Percentiles rank a stretch among this genome's conserved stretches.
These are phyloP conservation scores for Colletotrichum sp. DNA, from an alignment of 2,329 filamentous ascomycete genomes.

Conservation along the genomic window DNA sequence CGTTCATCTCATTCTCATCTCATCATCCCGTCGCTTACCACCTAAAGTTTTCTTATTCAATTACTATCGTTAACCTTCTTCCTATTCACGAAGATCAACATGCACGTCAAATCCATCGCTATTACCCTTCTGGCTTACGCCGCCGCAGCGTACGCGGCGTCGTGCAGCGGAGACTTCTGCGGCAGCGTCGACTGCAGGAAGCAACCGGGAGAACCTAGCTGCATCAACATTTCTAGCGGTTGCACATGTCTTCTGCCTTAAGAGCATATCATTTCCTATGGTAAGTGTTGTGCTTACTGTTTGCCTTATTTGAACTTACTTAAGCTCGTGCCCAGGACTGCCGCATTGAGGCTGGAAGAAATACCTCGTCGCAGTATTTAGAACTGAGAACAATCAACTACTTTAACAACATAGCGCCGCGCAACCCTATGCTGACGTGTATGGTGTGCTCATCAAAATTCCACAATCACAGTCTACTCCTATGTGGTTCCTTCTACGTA, in stretches of 20 bases:
- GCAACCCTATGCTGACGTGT: background rate
- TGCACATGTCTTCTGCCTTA: background rate
- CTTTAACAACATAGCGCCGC: background rate
- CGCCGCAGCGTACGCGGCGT: background rate
- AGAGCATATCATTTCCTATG: background rate
- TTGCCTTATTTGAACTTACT: background rate
- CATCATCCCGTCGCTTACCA: accelerated
- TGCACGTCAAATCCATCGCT: background rate
- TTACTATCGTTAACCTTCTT: background rate
- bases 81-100: accelerated
- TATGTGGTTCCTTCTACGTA: too few relatives aligned
- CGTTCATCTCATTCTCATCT: background rate
- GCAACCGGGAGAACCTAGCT: background rate
- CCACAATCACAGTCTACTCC: too few relatives aligned
- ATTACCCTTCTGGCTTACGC: background rate
- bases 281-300: background rate
- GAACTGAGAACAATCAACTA: background rate
- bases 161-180: background rate
- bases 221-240: background rate
- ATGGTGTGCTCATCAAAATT: too few relatives aligned
- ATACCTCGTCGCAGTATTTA: background rate
- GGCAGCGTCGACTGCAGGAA: background rate
- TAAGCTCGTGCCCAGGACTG: background rate
- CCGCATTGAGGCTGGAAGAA: background rate
- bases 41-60: background rate